These are phyloP conservation scores for Lentithecium fluviatile DNA, from an alignment of 495 filamentous ascomycete species.

Conservation along the genomic window DNA sequence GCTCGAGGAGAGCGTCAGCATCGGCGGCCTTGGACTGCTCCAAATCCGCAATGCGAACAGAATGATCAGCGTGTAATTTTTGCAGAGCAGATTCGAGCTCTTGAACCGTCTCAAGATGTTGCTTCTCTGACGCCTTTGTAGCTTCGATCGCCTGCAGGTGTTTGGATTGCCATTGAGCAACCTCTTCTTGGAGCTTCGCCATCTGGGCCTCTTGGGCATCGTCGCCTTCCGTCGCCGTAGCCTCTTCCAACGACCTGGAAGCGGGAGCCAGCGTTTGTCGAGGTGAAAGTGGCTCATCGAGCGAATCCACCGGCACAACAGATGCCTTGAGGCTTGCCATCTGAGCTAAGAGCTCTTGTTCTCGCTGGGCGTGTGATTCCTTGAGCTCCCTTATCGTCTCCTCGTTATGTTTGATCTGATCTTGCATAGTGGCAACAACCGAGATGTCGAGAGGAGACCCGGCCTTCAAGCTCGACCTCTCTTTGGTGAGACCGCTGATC, in stretches of 20 bases:
- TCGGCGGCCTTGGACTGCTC: constrained; percentile 32
- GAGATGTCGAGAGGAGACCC: constrained; percentile 89
- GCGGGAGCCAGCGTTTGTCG: constrained; percentile 22
- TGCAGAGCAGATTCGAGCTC: constrained; percentile 62
- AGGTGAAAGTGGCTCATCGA: constrained; percentile 28
- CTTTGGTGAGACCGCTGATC: constrained; percentile 88
- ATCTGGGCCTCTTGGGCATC: constrained; percentile 61
- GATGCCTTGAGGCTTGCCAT: constrained; percentile 64
- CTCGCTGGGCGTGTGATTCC: constrained; percentile 67
- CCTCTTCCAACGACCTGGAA: constrained; percentile 36
- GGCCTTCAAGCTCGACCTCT: constrained; percentile 80
- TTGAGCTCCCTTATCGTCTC: constrained; percentile 71
- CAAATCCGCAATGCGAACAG: constrained; percentile 32
- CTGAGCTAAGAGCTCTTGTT: constrained; percentile 69
- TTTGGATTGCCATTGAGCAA: constrained; percentile 70
- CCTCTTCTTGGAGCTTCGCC: constrained; percentile 68
- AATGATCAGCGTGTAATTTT: constrained; percentile 41
- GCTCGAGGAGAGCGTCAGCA: constrained; percentile 47
- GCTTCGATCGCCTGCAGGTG: constrained; percentile 69
- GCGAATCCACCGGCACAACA: neutral
- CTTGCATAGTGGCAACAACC: constrained; percentile 80
- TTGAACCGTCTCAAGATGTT: constrained; percentile 67
- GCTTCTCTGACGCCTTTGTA: constrained; percentile 69
- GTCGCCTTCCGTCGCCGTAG: constrained; percentile 22
- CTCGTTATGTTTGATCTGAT: constrained; percentile 83